Base-by-base conservation (phyloP, 768 basidiomycete genomes). In the Daedalea quercina region DNA sequence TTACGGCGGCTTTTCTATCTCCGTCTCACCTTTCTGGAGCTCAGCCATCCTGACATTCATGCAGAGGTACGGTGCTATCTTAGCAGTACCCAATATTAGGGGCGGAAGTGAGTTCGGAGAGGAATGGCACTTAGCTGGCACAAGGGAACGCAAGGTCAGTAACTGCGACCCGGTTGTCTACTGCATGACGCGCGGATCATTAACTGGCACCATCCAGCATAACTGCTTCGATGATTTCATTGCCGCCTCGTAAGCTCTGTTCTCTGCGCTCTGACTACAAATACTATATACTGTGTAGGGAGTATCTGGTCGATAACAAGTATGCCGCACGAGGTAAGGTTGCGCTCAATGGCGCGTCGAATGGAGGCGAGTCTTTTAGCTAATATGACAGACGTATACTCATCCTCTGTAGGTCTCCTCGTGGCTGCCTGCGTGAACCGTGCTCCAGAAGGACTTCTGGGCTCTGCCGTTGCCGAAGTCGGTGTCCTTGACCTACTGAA, bases 151-250 rank as follows among this genome's bases (percentile, higher is more conserved):
- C 48, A 90, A 90, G 75, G 85, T 84, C 47, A 22, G 65, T 48
- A 47, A 34, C 31, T 33, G 33, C 23, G 37, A 46, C n/a, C 2
- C 47, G n/a, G 11, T 43, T 43, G 23, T 48, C 15, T 23, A 50
- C 28, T 31, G n/a, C n/a, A n/a, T n/a, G n/a, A n/a, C n/a, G n/a
- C 28, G 11, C 11, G 28, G 6, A 35, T 28, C 12, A 22, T 26
- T 37, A 56, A 34, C 54, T 54, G 50, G 50, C 1, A 2, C 35
- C 15, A 11, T 37, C 40, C 33, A 87, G 84, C 74, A 73, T 54
- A 90, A 89, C 52, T 82, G 81, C 51, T 92, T 89, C 60, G 74
- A 91, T 60, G 90, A 93, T 64, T 92, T 92, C 68, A 85, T 88
- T 57, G 80, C 85, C 7, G 88, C 87, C 26, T 81, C 84, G 87